Base-by-base conservation (phyloP, 352 stramenopile species). In the Phytopythium helicoides region DNA sequence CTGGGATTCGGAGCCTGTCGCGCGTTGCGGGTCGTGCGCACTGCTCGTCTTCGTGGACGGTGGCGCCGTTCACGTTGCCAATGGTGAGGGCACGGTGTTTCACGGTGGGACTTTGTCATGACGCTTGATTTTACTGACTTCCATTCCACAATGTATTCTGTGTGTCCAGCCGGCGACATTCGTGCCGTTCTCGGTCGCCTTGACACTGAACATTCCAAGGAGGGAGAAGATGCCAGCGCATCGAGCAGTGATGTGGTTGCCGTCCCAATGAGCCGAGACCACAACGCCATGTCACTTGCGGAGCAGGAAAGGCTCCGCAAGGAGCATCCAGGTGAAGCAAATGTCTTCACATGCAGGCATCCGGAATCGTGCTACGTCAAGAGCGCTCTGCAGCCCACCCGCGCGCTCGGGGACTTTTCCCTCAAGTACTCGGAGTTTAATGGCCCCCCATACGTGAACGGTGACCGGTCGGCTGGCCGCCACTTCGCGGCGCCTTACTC, bases 371-470 rank as follows among this genome's bases (percentile, higher is more conserved):
- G 93, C 71, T 98, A 98, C 60, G 92, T 98, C 52, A 97, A 98
- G 63, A 79, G 92, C 12, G 81, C 85, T 6, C 58, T 98, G 35
- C 88, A 96, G 56, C 88, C 88, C 1, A 98, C 92, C 22, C 84
- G 92, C 18, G 80, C 86, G 8, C 81, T 98, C 9, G 92, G 92
- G 2, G 92, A 98, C 62, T 96, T 97, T 49, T 93, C 95, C 26
- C 74, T 98, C 41, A 98, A 98, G 72, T 92, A 97, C 54, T 74
- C 89, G 0, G 92, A 97, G 64, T 98, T 98, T 59, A 98, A 98
- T 41, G 87, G 83, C 2, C 78, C 78, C 0, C 62, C 76, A 16
- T 90, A 92, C 68, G 74, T 78, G 33, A 84, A 88, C 36, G 81
- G 83, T 14, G 85, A 96, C 61, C 80, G 87, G 51, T 88, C 77